Base-by-base conservation (phyloP, 176 grass and related monocot genomes). In the Chrysopogon serrulatus region DNA sequence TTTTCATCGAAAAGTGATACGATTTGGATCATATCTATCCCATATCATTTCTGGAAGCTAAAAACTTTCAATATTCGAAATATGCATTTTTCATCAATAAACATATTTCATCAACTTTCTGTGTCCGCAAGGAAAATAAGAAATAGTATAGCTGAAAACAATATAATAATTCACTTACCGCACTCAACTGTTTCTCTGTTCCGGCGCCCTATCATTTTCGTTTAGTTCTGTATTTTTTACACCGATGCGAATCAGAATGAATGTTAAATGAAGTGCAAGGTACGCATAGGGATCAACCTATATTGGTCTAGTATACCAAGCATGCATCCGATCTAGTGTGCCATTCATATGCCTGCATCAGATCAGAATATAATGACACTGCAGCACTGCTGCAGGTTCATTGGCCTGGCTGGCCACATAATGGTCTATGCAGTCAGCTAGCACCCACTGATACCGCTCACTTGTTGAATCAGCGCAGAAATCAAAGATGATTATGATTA, bases 221-320 rank as follows among this genome's bases (percentile, higher is more conserved):
- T 28, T 68, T 14, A 1, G 0, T 36, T 69, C 28, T 30, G 13
- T 32, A 19, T 4, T 10, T 18, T 65, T 18, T 27, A 28, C 9
- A 2, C 21, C 8, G 5, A 31, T 53, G 21, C 47, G 21, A 62
- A 15, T 53, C 4, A 15, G 43, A 40, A 37, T 9, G 2, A 36
- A 51, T n/a, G 24, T 24, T 77, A 54, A 42, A 42, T 77, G 61
- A 41, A 65, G 72, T 68, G 43, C 44, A 76, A 65, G 72, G 72
- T 76, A 65, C 62, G 82, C 24, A 31, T 53, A 56, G 79, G 79
- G 66, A 48, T 70, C 79, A 71, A 30, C 79, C 79, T 71, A 82
- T 40, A 19, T 56, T 57, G 65, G 47, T 70, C 47, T 40, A 81
- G 43, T 68, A 13, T 57, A 40, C 10, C 47, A 57, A 39, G 33